These are phyloP conservation scores for Candida pseudoviswanathii DNA, from an alignment of 1,139 yeast genomes.

Conservation along the genomic window DNA sequence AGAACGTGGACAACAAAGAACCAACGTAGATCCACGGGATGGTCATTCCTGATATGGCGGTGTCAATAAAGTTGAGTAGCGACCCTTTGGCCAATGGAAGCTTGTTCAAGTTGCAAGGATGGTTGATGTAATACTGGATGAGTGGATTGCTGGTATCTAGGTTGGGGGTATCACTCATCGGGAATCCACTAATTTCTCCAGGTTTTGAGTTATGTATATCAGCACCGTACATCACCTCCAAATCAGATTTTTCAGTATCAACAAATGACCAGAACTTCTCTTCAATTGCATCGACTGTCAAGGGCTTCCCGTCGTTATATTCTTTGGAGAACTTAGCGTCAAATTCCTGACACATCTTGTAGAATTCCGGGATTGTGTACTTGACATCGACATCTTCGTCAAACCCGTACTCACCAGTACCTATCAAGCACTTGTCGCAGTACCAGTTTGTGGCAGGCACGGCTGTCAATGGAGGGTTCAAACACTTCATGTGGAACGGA, in stretches of 20 bases:
- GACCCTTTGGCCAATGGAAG: constrained; percentile 70
- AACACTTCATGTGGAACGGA: constrained; percentile 66
- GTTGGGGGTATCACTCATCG: constrained; percentile 42
- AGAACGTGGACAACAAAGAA: constrained; percentile 71
- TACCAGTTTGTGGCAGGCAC: constrained; percentile 71
- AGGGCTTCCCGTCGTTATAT: constrained; percentile 30
- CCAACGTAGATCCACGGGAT: constrained; percentile 83
- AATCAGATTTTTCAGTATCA: constrained; percentile 42
- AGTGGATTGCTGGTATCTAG: constrained; percentile 18
- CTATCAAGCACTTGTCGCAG: constrained; percentile 80
- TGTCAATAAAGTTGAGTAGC: constrained; percentile 57
- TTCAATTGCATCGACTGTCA: constrained; percentile 51
- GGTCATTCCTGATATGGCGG: constrained; percentile 78
- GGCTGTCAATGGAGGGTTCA: constrained; percentile 50
- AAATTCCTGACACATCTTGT: constrained; percentile 57
- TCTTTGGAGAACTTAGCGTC: constrained; percentile 34
- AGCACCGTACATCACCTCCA: constrained; percentile 74
- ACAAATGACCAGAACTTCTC: constrained; percentile 62
- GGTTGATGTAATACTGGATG: constrained; percentile 44
- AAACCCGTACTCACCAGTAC: constrained; percentile 89
- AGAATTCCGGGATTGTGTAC: constrained; percentile 65
- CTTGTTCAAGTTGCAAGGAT: constrained; percentile 68
- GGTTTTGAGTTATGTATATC: constrained; percentile 65
- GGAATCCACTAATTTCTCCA: constrained; percentile 73
- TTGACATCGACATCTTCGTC: constrained; percentile 63